Conservation (phyloP, 169 alveolate genomes). For the Perkinsus chesapeaki region DNA sequence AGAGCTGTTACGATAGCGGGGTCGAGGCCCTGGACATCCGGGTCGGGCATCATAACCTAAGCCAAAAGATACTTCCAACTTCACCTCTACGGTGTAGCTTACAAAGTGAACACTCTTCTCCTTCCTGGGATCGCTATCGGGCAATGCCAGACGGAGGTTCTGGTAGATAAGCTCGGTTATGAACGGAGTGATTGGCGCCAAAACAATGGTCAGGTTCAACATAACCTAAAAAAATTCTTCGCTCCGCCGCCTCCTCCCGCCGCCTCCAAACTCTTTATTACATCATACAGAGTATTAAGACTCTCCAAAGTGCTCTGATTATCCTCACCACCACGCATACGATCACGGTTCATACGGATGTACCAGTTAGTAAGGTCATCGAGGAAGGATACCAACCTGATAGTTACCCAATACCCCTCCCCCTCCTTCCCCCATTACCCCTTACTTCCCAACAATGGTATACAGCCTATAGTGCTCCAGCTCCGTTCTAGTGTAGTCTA, state of each 20-base stretch:
- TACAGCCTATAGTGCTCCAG: constrained; percentile 91
- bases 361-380: constrained; percentile 92
- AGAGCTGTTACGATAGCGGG: constrained; percentile 12
- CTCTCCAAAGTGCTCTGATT: constrained; percentile 66
- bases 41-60: constrained; percentile 52
- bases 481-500: constrained; percentile 70
- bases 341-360: constrained; percentile 88
- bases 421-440: not conserved
- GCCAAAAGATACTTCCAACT: constrained; percentile 24
- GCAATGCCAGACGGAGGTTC: constrained; percentile 74
- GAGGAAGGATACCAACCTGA: constrained; percentile 81
- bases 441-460: constrained; percentile 66
- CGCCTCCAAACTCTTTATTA: constrained; percentile 69
- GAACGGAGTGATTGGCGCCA: constrained; percentile 89
- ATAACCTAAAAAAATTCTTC: not conserved
- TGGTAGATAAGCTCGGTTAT: constrained; percentile 82
- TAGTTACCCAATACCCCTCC: constrained; percentile 16
- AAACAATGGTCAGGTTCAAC: constrained; percentile 30
- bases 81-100: constrained; percentile 17
- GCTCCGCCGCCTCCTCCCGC: constrained; percentile 7
- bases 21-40: constrained; percentile 17
- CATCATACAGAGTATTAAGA: constrained; percentile 75
- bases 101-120: constrained; percentile 74
- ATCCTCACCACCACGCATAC: constrained; percentile 93
- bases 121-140: constrained; percentile 44